A percentile compares a stretch with the other conserved stretches of the same genome.
These are phyloP conservation scores for Candida verbasci DNA, from an alignment of 805 yeast species.

Conservation along the genomic window DNA sequence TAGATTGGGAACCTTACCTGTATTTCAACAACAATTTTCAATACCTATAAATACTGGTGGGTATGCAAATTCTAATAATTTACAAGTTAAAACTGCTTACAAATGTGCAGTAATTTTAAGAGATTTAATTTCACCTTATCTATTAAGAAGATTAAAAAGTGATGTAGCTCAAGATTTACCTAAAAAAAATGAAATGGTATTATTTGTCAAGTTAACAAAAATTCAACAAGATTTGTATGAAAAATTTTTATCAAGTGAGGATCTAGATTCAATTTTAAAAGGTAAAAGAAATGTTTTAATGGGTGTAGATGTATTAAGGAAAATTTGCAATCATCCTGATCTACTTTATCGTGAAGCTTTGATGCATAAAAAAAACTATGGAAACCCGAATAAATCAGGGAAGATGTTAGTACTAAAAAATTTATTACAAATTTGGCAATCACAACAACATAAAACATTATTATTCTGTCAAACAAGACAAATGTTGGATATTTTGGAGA, in stretches of 20 bases:
- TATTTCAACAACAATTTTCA: constrained; percentile 88
- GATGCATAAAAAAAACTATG: constrained; percentile 39
- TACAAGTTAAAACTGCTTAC: constrained; percentile 94
- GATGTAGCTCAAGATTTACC: constrained; percentile 97
- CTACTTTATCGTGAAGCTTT: constrained; percentile 48
- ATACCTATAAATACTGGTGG: constrained; percentile 96
- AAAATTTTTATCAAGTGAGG: constrained; percentile 72
- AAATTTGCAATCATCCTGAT: constrained; percentile 96
- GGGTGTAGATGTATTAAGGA: constrained; percentile 87
- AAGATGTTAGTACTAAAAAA: constrained; percentile 86
- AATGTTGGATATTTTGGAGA: constrained; percentile 85
- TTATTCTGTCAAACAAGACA: constrained; percentile 92
- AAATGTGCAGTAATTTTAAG: constrained; percentile 90
- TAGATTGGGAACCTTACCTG: constrained; percentile 88
- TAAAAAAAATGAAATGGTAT: constrained; percentile 86
- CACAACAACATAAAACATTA: constrained; percentile 72
- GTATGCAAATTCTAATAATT: constrained; percentile 92
- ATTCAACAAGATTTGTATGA: constrained; percentile 72
- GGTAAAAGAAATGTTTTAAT: constrained; percentile 79
- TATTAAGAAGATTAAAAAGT: constrained; percentile 78
- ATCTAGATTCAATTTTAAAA: constrained; percentile 60
- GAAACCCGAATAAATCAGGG: constrained; percentile 67
- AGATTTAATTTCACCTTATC: constrained; percentile 85
- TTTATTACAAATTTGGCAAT: constrained; percentile 68
- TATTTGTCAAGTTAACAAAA: constrained; percentile 82